A percentile compares a stretch with the other conserved stretches of the same genome.
Conservation (phyloP, 768 basidiomycete genomes). For the Pisolithus marmoratus region DNA sequence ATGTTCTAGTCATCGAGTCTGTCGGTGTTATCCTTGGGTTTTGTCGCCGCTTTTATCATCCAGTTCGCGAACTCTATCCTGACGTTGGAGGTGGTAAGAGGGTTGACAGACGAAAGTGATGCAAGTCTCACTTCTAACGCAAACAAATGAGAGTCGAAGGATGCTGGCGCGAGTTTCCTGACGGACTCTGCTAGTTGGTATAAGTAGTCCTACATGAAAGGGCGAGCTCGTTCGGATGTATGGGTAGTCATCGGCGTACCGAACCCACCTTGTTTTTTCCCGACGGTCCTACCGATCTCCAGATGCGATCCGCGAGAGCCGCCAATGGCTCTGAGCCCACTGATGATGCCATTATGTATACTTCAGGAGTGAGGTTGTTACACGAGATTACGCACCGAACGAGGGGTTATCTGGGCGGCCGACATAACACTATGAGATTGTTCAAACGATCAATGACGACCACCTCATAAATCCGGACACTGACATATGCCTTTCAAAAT, state of each 20-base stretch:
- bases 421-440: slow-evolving; percentile 66
- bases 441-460: too few species aligned
- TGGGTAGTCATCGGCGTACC: too few species aligned
- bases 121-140: slow-evolving; percentile 63
- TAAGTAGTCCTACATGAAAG: slow-evolving; percentile 53
- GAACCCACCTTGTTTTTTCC: slow-evolving; percentile 75
- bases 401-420: slow-evolving; percentile 84
- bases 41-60: too few species aligned
- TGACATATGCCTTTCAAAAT: slow-evolving; percentile 42
- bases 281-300: slow-evolving; percentile 75
- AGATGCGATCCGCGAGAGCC: slow-evolving; percentile 61
- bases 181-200: slow-evolving; percentile 73
- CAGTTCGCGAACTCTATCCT: slow-evolving; percentile 1
- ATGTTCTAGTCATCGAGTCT: too few species aligned
- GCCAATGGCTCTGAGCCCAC: slow-evolving; percentile 83
- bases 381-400: slow-evolving; percentile 52
- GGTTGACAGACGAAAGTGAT: background rate
- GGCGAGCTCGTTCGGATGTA: background rate
- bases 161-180: slow-evolving; percentile 65
- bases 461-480: slow-evolving; percentile 13
- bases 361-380: too few species aligned
- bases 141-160: slow-evolving; percentile 69
- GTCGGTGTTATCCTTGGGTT: too few species aligned
- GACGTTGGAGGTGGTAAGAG: background rate
- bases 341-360: slow-evolving; percentile 20